phyloP scores from a whole-genome alignment of 371 early-diverging fungal species.

The Haplosporangium sp. region DNA sequence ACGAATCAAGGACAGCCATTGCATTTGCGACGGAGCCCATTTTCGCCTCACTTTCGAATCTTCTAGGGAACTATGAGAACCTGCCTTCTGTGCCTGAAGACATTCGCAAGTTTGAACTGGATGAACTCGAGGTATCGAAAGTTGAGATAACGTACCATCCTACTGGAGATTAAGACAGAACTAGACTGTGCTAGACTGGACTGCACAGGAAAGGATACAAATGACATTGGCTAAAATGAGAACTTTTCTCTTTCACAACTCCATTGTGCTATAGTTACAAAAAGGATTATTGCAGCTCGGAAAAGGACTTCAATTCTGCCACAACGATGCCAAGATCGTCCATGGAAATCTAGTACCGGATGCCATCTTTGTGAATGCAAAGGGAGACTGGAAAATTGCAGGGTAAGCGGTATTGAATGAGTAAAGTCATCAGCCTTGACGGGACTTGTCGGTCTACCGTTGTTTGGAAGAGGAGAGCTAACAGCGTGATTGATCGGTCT shows the following conservation, averaged over 20 bases:
- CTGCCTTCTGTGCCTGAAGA: constrained; percentile 53
- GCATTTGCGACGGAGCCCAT: constrained; percentile 88
- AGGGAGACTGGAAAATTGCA: constrained; percentile 93
- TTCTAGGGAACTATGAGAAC: constrained; percentile 69
- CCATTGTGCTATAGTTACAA: constrained; percentile 67
- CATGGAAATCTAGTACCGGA: constrained; percentile 84
- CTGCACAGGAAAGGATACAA: neutral
- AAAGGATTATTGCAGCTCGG: constrained; percentile 86
- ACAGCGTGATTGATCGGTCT: neutral
- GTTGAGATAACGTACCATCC: too few species aligned
- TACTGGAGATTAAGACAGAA: too few species aligned
- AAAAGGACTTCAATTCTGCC: constrained; percentile 79
- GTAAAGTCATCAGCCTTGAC: neutral
- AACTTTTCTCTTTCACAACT: too few species aligned
- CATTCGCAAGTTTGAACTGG: constrained; percentile 69
- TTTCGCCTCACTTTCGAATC: constrained; percentile 71
- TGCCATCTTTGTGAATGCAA: constrained; percentile 80
- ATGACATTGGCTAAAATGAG: neutral
- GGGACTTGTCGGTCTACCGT: neutral
- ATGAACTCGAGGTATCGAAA: constrained; percentile 74
- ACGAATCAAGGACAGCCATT: constrained; percentile 77
- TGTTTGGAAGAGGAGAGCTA: neutral
- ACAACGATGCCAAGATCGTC: constrained; percentile 77
- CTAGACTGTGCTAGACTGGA: too few species aligned
- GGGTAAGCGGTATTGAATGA: constrained; percentile 61